Evolutionary conservation across 2,329 filamentous ascomycete species (phyloP).

Genomic region (Elsinoe arachidis): DNA sequence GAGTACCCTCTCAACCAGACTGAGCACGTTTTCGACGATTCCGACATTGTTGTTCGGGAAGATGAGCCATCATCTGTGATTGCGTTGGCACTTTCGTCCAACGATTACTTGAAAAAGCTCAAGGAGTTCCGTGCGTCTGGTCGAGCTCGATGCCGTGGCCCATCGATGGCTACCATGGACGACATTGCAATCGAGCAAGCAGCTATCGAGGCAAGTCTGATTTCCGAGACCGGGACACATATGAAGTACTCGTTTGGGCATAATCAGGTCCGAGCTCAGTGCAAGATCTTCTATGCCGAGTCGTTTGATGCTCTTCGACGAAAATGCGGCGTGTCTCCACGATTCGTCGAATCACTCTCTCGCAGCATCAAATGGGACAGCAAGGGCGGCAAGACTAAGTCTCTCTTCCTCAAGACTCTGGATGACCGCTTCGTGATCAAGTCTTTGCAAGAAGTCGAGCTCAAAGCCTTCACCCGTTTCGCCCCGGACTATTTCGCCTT

Average conservation of each 20-base stretch:
- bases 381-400: constrained; percentile 95
- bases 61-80: constrained; percentile 96
- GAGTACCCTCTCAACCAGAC: constrained; percentile 78
- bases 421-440: constrained; percentile 93
- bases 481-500: constrained; percentile 96
- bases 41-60: constrained; percentile 92
- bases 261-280: constrained; percentile 87
- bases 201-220: constrained; percentile 75
- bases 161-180: constrained; percentile 20
- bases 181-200: constrained; percentile 45
- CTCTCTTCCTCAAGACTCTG: constrained; percentile 90
- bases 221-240: constrained; percentile 80
- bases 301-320: constrained; percentile 91
- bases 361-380: constrained; percentile 97
- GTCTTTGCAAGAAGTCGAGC: constrained; percentile 82
- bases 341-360: constrained; percentile 90
- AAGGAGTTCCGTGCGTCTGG: constrained; percentile 47
- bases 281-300: constrained; percentile 97
- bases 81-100: constrained; percentile 79
- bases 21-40: constrained; percentile 95
- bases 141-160: constrained; percentile 16
- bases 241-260: constrained; percentile 94
- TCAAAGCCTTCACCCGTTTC: constrained; percentile 87
- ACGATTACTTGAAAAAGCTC: constrained; percentile 78
- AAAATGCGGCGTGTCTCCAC: constrained; percentile 87